Conservation (phyloP, 148 eudicot genomes). For the Cornus kousa region DNA sequence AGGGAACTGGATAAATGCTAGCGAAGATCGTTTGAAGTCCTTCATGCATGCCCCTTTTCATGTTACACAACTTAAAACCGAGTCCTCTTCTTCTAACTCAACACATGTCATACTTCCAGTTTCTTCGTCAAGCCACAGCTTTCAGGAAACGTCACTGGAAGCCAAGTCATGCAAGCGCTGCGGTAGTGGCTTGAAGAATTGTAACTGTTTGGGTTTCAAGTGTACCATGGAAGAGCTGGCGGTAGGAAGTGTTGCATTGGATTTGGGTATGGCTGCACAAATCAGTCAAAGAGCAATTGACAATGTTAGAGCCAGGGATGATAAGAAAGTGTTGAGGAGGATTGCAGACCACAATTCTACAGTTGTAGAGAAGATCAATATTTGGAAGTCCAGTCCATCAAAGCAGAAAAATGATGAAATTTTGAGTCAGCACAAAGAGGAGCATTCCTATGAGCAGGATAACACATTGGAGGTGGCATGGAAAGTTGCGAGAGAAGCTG, state of each 20-base stretch:
- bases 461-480: background rate
- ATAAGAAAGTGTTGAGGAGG: background rate
- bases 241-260: conserved; percentile 8
- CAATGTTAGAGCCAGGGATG: conserved; percentile 9
- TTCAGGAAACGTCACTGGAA: conserved; percentile 13
- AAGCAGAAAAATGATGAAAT: background rate
- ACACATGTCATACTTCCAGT: conserved; percentile 12
- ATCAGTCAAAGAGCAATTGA: conserved; percentile 1
- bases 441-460: conserved; percentile 1
- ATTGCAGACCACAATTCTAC: background rate
- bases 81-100: conserved; percentile 36
- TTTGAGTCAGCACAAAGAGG: background rate
- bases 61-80: conserved; percentile 18
- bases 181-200: background rate
- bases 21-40: background rate
- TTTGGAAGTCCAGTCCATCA: background rate
- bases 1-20: background rate
- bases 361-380: background rate
- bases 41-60: background rate
- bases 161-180: conserved; percentile 9
- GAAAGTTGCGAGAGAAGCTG: background rate
- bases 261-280: conserved; percentile 3
- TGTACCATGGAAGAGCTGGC: conserved; percentile 9
- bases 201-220: background rate
- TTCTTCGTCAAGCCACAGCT: conserved; percentile 18